These are phyloP conservation scores for Hortiboletus campestris DNA, from an alignment of 768 basidiomycete genomes.

Conservation along the genomic window DNA sequence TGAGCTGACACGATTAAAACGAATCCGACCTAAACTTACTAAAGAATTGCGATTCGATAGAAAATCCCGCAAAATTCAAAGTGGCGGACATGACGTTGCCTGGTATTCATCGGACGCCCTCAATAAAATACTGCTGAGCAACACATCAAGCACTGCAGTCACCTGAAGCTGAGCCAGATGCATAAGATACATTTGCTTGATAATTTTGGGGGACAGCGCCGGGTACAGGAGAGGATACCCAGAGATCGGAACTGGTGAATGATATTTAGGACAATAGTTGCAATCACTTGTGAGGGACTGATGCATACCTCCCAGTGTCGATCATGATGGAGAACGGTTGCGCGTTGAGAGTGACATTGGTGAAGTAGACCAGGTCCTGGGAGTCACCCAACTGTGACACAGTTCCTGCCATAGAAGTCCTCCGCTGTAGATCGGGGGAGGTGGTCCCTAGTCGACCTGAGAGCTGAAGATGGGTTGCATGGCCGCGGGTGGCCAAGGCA, in stretches of 20 bases:
- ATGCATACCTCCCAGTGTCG: constrained; percentile 46
- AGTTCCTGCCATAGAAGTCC: constrained; percentile 29
- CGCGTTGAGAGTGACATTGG: constrained; percentile 42
- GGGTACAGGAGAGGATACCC: constrained; percentile 36
- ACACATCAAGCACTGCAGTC: background rate
- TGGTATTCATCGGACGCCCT: constrained; percentile 1
- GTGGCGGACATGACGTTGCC: constrained; percentile 31
- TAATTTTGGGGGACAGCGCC: constrained; percentile 38
- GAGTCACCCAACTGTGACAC: background rate
- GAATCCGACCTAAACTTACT: constrained; percentile 1
- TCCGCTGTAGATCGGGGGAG: constrained; percentile 16
- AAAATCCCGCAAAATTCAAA: constrained; percentile 38
- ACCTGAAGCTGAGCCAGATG: constrained; percentile 54
- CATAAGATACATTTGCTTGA: constrained; percentile 47
- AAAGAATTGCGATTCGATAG: constrained; percentile 43
- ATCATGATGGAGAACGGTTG: constrained; percentile 34
- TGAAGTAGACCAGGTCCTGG: constrained; percentile 30
- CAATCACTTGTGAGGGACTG: background rate
- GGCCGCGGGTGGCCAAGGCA: too few relatives aligned
- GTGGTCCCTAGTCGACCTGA: too few relatives aligned
- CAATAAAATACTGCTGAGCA: background rate
- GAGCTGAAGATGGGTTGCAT: too few relatives aligned
- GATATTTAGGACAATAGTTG: background rate
- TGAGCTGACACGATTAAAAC: constrained; percentile 1
- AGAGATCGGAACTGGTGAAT: too few relatives aligned